phyloP scores from a whole-genome alignment of 176 grass and related monocot genomes.

The Avena eriantha region DNA sequence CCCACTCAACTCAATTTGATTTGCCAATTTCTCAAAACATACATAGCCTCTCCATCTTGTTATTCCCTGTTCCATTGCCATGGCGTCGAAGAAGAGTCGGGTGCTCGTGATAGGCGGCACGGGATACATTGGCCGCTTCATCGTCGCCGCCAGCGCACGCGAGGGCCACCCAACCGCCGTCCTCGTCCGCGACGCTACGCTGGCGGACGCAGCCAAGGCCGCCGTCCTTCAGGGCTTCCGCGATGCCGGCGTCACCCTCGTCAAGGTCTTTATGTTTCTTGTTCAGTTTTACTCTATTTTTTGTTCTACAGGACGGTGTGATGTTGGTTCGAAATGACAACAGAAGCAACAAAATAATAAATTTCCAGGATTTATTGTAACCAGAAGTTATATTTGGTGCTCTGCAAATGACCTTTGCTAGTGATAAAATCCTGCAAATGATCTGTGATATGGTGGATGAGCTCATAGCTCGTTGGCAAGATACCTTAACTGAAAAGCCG shows the following conservation, averaged over 20 bases:
- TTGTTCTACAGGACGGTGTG: too few relatives aligned
- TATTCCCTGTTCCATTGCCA: neutral
- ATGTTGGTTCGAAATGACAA: too few relatives aligned
- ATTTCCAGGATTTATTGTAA: too few relatives aligned
- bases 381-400: too few relatives aligned
- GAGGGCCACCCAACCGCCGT: conserved; percentile 58
- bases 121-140: conserved; percentile 60
- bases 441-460: too few relatives aligned
- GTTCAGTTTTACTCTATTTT: neutral
- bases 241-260: conserved; percentile 48
- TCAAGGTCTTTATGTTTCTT: conserved; percentile 44
- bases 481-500: too few relatives aligned
- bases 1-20: neutral
- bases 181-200: conserved; percentile 54
- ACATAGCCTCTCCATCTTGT: neutral
- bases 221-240: conserved; percentile 57
- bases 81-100: conserved; percentile 49
- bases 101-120: conserved; percentile 66
- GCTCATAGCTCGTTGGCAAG: too few relatives aligned
- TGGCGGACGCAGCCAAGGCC: conserved; percentile 46
- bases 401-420: too few relatives aligned
- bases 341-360: too few relatives aligned
- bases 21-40: neutral
- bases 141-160: conserved; percentile 52
- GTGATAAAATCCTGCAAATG: too few relatives aligned